A percentile compares a stretch with the other conserved stretches of the same genome.
Conservation (phyloP, 805 yeast genomes). For the Crinitomyces ghanaensis region DNA sequence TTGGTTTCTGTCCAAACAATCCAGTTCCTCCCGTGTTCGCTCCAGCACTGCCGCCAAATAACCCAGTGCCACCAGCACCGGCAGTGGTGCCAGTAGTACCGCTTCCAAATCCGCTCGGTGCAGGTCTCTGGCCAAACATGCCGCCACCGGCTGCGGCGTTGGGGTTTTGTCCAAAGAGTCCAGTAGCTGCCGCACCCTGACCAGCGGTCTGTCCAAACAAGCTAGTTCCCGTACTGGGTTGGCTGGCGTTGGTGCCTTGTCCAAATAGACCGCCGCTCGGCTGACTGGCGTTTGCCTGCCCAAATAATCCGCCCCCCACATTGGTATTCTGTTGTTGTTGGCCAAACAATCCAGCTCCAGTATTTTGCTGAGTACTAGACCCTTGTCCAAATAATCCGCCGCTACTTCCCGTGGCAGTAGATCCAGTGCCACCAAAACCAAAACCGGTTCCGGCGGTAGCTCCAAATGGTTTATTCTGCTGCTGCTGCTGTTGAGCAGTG, state of each 20-base stretch:
- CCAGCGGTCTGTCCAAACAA: conserved; percentile 27
- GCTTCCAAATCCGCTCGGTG: conserved; percentile 21
- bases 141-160: conserved; percentile 17
- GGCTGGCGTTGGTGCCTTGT: conserved; percentile 1
- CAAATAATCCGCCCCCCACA: conserved; percentile 12
- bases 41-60: conserved; percentile 17
- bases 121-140: conserved; percentile 20
- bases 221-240: conserved; percentile 29
- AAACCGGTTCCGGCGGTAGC: conserved; percentile 23
- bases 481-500: too few species aligned
- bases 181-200: conserved; percentile 8
- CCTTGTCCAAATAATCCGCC: conserved; percentile 28
- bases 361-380: too few species aligned
- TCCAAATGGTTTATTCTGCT: too few species aligned
- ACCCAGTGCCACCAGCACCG: conserved; percentile 15
- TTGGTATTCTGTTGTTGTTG: conserved; percentile 6
- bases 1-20: conserved; percentile 19
- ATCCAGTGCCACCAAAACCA: conserved; percentile 22
- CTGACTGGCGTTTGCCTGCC: too few species aligned
- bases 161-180: conserved; percentile 7
- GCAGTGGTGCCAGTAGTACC: conserved; percentile 14
- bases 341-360: conserved; percentile 4
- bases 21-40: conserved; percentile 4
- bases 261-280: neutral
- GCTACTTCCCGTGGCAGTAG: conserved; percentile 13